Base-by-base conservation (phyloP, 2,329 filamentous ascomycete genomes). In the Claviceps fusiformis region DNA sequence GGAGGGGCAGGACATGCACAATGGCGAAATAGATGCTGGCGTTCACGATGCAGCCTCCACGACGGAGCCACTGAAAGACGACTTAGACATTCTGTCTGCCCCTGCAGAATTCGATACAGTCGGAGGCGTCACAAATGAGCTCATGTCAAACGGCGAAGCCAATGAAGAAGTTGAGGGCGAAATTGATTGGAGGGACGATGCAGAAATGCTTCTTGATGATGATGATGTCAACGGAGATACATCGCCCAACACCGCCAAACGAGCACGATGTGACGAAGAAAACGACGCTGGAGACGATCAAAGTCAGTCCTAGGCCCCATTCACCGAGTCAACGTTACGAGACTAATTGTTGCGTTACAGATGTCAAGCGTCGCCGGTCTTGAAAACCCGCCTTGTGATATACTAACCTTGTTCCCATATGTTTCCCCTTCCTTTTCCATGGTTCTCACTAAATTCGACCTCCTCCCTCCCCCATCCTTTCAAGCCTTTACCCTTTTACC, bases 31-130 rank as follows among this genome's bases (percentile, higher is more conserved):
- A 9, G 24, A 9, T n/a, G 46, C 39, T 19, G 45, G 13, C 11
- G 47, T 29, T 17, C 35, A 50, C 15, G 54, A 54, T 45, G 52
- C 29, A 8, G 55, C 48, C 24, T 55, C 54, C 10, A 54, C 33
- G 29, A 57, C 52, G 9, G 44, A 47, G 35, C 50, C 51, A 13
- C 9, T 51, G 17, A 52, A 61, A 55, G 68, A 68, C 61, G 67
- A 67, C 55, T 66, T 67, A 56, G 64, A 68, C 59, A 66, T 65
- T 69, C 64, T 29, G 54, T 39, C 37, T 29, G 53, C 35, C 13
- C 41, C 46, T 41, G 51, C 15, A 41, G 53, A 45, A 33, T 9
- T 39, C 11, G 46, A 19, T 5, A 45, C 33, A 5, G 19, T 56
- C 24, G n/a, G 29, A 19, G 31, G 29, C 37, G 39, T 29, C 9